These are phyloP conservation scores for Hyphodiscus sp. DNA, from an alignment of 2,329 filamentous ascomycete genomes.

Conservation along the genomic window DNA sequence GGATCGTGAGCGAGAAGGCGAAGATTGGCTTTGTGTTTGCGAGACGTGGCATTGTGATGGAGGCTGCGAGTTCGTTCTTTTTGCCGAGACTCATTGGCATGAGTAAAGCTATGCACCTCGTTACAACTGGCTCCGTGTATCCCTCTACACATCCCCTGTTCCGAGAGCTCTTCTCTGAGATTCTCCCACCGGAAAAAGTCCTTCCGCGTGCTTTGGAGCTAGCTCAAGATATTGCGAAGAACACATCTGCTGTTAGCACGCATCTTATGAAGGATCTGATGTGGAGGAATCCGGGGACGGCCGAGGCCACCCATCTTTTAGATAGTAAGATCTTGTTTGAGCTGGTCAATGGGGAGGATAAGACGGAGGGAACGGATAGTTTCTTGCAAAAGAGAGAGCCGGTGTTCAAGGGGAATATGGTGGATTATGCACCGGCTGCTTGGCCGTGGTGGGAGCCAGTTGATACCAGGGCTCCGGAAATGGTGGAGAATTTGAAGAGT, in stretches of 20 bases:
- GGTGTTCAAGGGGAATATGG: constrained; percentile 49
- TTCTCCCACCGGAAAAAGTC: constrained; percentile 53
- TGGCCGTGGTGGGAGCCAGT: constrained; percentile 57
- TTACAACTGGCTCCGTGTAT: constrained; percentile 61
- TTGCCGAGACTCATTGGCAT: constrained; percentile 63
- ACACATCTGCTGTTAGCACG: constrained; percentile 58
- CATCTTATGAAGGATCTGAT: constrained; percentile 68
- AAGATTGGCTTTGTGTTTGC: constrained; percentile 72
- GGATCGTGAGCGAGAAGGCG: constrained; percentile 47
- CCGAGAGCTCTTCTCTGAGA: constrained; percentile 59
- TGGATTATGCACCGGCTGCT: constrained; percentile 44
- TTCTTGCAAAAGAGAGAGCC: constrained; percentile 56
- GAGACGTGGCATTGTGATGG: constrained; percentile 63
- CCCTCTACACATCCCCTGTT: constrained; percentile 43
- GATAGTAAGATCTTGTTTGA: constrained; percentile 60
- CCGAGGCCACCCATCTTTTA: constrained; percentile 65
- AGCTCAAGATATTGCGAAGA: constrained; percentile 59
- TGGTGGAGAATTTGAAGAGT: constrained; percentile 14
- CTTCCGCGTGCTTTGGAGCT: constrained; percentile 58
- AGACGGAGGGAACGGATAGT: constrained; percentile 51
- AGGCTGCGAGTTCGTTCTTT: constrained; percentile 66
- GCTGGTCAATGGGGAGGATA: constrained; percentile 49
- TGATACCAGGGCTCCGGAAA: constrained; percentile 33
- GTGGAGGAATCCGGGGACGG: constrained; percentile 49
- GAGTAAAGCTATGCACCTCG: constrained; percentile 55